phyloP scores from a whole-genome alignment of 305 asterid species.

The Fraxinus velutina region DNA sequence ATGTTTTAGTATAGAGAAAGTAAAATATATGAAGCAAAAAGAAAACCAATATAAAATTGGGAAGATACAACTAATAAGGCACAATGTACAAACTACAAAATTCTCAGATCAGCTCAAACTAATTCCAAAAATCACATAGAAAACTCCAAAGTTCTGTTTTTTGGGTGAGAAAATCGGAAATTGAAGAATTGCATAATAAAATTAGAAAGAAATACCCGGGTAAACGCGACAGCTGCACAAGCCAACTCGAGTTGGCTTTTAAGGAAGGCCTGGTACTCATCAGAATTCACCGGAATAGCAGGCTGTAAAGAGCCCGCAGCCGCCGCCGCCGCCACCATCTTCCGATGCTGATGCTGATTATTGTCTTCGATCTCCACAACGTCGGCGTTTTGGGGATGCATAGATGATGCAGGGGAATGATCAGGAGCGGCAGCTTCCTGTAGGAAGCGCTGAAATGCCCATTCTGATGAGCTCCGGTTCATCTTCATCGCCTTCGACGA shows the following conservation, averaged over 20 bases:
- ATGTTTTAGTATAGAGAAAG: neutral
- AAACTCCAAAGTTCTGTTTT: neutral
- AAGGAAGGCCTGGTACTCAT: constrained; percentile 61
- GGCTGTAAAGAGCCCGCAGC: constrained; percentile 23
- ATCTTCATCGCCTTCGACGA: constrained; percentile 51
- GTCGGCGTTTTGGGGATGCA: constrained; percentile 26
- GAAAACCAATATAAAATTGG: neutral
- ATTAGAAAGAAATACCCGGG: constrained; percentile 42
- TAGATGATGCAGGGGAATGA: constrained; percentile 26
- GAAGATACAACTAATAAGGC: neutral
- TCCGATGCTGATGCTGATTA: constrained; percentile 5
- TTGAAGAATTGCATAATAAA: neutral
- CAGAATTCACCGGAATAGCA: constrained; percentile 45
- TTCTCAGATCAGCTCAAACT: neutral
- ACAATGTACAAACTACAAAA: neutral
- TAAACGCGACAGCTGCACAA: constrained; percentile 89
- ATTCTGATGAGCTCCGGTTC: constrained; percentile 88
- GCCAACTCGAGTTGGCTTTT: constrained; percentile 74
- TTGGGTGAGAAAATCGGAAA: neutral
- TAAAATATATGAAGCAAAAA: neutral
- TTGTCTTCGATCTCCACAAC: constrained; percentile 44
- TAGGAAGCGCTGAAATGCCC: constrained; percentile 82
- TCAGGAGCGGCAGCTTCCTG: constrained; percentile 54
- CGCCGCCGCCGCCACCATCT: constrained; percentile 20
- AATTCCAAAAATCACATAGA: neutral